Percentiles rank a stretch among this genome's conserved stretches.
phyloP scores from a whole-genome alignment of 2,329 filamentous ascomycete genomes.

The Ampelomyces quisqualis region DNA sequence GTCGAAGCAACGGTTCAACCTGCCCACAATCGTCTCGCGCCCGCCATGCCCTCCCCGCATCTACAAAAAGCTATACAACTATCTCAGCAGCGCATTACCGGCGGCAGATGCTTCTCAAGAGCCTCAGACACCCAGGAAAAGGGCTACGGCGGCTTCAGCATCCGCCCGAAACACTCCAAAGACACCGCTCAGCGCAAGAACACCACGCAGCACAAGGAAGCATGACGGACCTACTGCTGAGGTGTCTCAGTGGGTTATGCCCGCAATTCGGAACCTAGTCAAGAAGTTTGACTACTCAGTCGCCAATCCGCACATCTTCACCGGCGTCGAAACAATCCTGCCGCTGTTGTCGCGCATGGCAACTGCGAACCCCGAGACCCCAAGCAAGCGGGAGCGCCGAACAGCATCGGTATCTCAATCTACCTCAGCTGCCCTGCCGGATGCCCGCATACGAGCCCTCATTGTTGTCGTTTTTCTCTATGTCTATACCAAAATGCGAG shows the following conservation, averaged over 20 bases:
- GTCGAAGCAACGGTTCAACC: conserved; percentile 57
- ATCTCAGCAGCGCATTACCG: conserved; percentile 72
- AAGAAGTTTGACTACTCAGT: conserved; percentile 60
- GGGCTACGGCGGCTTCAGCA: conserved; percentile 18
- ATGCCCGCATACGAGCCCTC: conserved; percentile 46
- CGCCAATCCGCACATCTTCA: conserved; percentile 71
- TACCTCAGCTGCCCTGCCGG: conserved; percentile 13
- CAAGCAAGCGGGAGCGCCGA: conserved; percentile 53
- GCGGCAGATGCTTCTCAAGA: conserved; percentile 31
- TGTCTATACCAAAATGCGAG: conserved; percentile 52
- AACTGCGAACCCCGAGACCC: conserved; percentile 34
- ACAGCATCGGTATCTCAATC: conserved; percentile 22
- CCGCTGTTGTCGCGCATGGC: conserved; percentile 38
- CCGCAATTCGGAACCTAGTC: conserved; percentile 66
- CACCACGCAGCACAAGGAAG: conserved; percentile 21
- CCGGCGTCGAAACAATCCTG: conserved; percentile 64
- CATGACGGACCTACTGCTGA: conserved; percentile 16
- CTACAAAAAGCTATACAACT: conserved; percentile 80
- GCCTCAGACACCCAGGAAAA: conserved; percentile 38
- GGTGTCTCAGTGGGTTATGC: conserved; percentile 62
- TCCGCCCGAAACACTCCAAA: conserved; percentile 31
- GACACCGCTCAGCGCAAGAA: conserved; percentile 26
- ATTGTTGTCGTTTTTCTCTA: conserved; percentile 63
- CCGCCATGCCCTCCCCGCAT: conserved; percentile 48
- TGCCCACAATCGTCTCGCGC: conserved; percentile 37